Evolutionary conservation across 495 filamentous ascomycete genomes (phyloP).

Genomic region (Aspergillus cavernicola): DNA sequence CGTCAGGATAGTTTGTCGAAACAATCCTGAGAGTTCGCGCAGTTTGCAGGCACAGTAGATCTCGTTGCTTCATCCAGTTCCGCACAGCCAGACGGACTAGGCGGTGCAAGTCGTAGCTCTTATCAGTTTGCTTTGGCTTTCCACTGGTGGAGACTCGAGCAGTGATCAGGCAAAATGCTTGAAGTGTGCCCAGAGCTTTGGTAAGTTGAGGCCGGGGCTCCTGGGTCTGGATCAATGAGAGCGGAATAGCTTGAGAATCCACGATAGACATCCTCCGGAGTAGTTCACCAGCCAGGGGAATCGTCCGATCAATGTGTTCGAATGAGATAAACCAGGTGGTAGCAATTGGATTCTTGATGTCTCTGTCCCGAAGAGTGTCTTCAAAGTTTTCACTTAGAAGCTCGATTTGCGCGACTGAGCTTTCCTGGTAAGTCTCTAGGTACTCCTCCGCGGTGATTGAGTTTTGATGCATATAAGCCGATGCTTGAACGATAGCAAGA

Average conservation of each 20-base stretch:
- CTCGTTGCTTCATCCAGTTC: background rate
- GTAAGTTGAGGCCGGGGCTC: background rate
- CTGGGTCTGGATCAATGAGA: background rate
- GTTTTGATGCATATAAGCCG: background rate
- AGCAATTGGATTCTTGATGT: background rate
- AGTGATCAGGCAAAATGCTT: background rate
- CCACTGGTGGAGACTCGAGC: background rate
- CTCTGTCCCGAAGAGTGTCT: background rate
- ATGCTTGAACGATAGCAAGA: background rate
- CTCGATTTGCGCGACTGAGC: background rate
- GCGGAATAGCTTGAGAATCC: background rate
- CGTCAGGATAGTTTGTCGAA: background rate
- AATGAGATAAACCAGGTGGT: conserved; percentile 4
- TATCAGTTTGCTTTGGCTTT: background rate
- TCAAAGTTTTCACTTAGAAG: conserved; percentile 2
- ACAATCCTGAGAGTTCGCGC: background rate
- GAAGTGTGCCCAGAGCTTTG: background rate
- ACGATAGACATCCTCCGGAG: background rate
- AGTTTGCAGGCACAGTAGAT: background rate
- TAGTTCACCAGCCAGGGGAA: background rate
- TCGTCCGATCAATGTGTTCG: background rate
- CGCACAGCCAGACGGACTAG: background rate
- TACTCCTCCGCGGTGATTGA: background rate
- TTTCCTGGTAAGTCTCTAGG: background rate
- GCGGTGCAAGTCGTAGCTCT: background rate